Evolutionary conservation across 805 yeast species (phyloP).

Genomic region (Metschnikowia aberdeeniae): DNA sequence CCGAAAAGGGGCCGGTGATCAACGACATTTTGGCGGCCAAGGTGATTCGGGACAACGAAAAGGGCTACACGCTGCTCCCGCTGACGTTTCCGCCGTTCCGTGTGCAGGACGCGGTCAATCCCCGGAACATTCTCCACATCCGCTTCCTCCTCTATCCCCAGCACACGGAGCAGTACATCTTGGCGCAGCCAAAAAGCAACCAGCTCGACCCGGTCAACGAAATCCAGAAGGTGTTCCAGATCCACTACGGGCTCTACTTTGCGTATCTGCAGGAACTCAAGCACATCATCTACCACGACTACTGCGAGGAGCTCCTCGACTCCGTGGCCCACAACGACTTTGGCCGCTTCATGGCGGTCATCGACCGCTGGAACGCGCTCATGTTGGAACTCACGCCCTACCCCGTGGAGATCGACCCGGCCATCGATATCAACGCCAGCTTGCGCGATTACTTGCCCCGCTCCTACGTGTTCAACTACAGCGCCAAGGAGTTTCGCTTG

Average conservation of each 20-base stretch:
- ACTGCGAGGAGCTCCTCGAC: constrained; percentile 28
- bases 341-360: constrained; percentile 29
- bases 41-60: constrained; percentile 25
- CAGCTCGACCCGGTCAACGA: constrained; percentile 63
- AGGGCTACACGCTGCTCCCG: constrained; percentile 32
- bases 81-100: constrained; percentile 34
- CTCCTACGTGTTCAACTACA: constrained; percentile 5
- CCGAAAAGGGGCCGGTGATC: constrained; percentile 19
- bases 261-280: constrained; percentile 32
- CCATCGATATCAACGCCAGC: constrained; percentile 16
- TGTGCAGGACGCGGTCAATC: constrained; percentile 20
- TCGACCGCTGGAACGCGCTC: constrained; percentile 40
- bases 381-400: constrained; percentile 38
- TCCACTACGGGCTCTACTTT: constrained; percentile 38
- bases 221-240: constrained; percentile 44
- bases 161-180: constrained; percentile 46
- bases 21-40: constrained; percentile 30
- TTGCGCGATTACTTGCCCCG: constrained; percentile 14
- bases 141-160: constrained; percentile 33
- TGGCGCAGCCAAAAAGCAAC: constrained; percentile 50
- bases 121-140: constrained; percentile 27
- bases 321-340: constrained; percentile 33
- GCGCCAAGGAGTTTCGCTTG: constrained; percentile 14
- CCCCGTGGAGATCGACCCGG: constrained; percentile 15
- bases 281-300: constrained; percentile 30